Conservation (phyloP, 108 stramenopile species). For the Bacterosira constricta region DNA sequence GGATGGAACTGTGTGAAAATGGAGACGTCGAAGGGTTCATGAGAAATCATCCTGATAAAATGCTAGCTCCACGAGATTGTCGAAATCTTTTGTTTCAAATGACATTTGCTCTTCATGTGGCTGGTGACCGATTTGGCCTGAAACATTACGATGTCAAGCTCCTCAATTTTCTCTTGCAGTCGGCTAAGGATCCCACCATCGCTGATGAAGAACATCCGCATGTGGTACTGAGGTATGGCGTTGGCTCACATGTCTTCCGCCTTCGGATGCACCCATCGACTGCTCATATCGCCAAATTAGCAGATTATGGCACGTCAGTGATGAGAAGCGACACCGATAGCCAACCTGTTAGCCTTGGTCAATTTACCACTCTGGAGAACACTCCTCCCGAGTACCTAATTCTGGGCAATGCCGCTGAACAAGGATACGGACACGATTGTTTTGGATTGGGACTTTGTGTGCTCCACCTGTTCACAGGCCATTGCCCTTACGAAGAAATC, state of each 20-base stretch:
- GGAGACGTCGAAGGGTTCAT: slow-evolving; percentile 95
- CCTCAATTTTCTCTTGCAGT: slow-evolving; percentile 93
- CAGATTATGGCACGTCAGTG: slow-evolving; percentile 97
- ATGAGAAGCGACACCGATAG: slow-evolving; percentile 79
- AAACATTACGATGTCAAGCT: slow-evolving; percentile 99
- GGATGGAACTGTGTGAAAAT: slow-evolving; percentile 96
- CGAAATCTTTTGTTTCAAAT: slow-evolving; percentile 90
- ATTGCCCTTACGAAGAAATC: slow-evolving; percentile 97
- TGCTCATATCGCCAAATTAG: slow-evolving; percentile 90
- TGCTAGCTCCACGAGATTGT: slow-evolving; percentile 50
- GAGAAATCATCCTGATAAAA: slow-evolving; percentile 60
- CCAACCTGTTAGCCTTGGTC: slow-evolving; percentile 82
- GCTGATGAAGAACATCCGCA: slow-evolving; percentile 36
- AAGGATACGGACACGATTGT: slow-evolving; percentile 90
- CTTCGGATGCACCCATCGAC: slow-evolving; percentile 56
- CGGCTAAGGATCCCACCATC: slow-evolving; percentile 34
- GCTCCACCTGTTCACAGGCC: slow-evolving; percentile 95
- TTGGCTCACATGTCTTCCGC: slow-evolving; percentile 77
- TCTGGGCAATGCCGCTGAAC: slow-evolving; percentile 82
- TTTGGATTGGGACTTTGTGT: slow-evolving; percentile 95
- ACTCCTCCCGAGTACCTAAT: slow-evolving; percentile 94
- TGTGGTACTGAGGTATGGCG: slow-evolving; percentile 80
- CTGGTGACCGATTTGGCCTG: slow-evolving; percentile 77
- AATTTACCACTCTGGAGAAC: slow-evolving; percentile 98
- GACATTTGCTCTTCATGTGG: slow-evolving; percentile 90